Evolutionary conservation across 2,329 filamentous ascomycete species (phyloP).

Genomic region (Cytospora schulzeri): DNA sequence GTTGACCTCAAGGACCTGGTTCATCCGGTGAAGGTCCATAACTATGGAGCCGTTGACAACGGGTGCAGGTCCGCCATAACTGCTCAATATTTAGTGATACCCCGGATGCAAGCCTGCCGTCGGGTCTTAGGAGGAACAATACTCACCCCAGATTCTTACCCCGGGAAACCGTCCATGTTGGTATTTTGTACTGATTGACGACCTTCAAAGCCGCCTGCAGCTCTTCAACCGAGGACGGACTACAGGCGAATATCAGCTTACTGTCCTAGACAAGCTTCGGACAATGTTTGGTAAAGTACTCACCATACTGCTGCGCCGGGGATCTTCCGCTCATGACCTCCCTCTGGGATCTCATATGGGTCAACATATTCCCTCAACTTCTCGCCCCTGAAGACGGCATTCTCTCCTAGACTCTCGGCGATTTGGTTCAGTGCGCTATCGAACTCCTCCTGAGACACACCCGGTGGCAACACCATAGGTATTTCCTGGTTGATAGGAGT

Average conservation of each 20-base stretch:
- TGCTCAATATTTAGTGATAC: constrained; percentile 24
- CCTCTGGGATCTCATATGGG: constrained; percentile 48
- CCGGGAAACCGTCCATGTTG: constrained; percentile 37
- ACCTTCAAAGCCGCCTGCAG: constrained; percentile 39
- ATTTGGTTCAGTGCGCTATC: constrained; percentile 40
- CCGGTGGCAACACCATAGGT: constrained; percentile 43
- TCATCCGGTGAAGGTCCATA: constrained; percentile 48
- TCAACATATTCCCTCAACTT: constrained; percentile 48
- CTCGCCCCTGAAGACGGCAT: constrained; percentile 43
- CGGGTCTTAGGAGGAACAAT: no score
- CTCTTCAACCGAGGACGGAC: constrained; percentile 37
- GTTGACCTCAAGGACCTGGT: constrained; percentile 47
- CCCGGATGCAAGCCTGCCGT: neutral
- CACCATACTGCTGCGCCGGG: constrained; percentile 47
- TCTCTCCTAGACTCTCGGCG: constrained; percentile 39
- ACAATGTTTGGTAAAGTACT: constrained; percentile 8
- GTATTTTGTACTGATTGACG: constrained; percentile 39
- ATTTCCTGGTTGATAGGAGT: constrained; percentile 42
- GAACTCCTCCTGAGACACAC: constrained; percentile 41
- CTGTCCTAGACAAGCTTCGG: neutral
- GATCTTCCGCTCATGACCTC: constrained; percentile 41
- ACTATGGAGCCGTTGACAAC: constrained; percentile 48
- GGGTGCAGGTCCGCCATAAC: constrained; percentile 53
- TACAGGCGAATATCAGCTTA: constrained; percentile 30
- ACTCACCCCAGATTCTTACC: constrained; percentile 49